Base-by-base conservation (phyloP, 768 basidiomycete species). In the Lactifluus pinguis region DNA sequence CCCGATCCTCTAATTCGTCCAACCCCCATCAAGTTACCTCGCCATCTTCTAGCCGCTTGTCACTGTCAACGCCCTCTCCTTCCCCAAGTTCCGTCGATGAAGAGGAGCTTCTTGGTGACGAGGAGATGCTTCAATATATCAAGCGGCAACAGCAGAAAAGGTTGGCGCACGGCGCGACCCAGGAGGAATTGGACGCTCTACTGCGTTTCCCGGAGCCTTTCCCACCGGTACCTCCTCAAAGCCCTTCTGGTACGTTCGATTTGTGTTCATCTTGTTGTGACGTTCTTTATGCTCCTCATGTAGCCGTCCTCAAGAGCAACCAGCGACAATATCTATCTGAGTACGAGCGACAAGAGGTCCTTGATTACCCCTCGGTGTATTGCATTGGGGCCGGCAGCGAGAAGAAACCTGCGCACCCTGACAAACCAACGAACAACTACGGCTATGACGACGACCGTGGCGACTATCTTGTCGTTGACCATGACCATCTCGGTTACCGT, bases 401-500 rank as follows among this genome's bases (percentile, higher is more conserved):
- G 69, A 98, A 98, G 79, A 93, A 92, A 69, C 79, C 76, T 60
- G 92, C 93, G 0, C 83, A 83, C 29, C 76, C 79, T 8, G 87
- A 92, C 55, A 80, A 82, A 64, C 72, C 87, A 6, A 79, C 82
- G 19, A 93, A 94, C 72, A 99, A 99, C 72, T 83, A 88, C 69
- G 90, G 97, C 32, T 99, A 95, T 67, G 97, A 99, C 70, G 97
- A 99, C 70, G 97, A 99, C 32, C 87, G 97, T 36, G 97, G 97
- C 38, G 97, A 99, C 74, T 99, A 99, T 68, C 83, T 87, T 15
- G 85, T 98, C 57, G 83, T 98, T 61, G 79, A 84, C 60, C 85
- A 84, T 57, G 97, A 99, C 71, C 97, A 99, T 74, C 82, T 99
- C 53, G 89, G 90, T 41, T 99, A 90, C 71, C 91, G 97, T n/a